These are phyloP conservation scores for Lagenidium sp. DNA, from an alignment of 352 stramenopile genomes.

Conservation along the genomic window DNA sequence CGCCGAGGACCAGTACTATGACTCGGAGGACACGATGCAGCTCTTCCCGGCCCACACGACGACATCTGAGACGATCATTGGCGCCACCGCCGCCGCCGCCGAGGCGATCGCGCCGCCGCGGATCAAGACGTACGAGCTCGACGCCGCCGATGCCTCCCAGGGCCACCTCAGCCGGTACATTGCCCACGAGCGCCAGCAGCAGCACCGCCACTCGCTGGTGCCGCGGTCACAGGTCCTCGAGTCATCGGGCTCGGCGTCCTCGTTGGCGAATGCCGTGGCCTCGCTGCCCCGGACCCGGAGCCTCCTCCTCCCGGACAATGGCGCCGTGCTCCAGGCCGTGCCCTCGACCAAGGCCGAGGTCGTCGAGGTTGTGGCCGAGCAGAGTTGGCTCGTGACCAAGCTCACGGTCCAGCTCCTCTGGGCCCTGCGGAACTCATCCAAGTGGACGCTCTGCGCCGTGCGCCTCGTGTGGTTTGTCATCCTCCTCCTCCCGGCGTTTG, in stretches of 20 bases:
- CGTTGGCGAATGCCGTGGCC: not conserved
- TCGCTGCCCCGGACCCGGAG: constrained; percentile 33
- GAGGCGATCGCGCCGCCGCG: constrained; percentile 20
- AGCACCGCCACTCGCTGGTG: constrained; percentile 9
- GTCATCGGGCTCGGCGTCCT: constrained; percentile 6
- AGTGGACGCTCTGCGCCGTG: constrained; percentile 60
- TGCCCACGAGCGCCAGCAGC: constrained; percentile 23
- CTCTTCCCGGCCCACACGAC: no score
- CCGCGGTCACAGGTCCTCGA: constrained; percentile 5
- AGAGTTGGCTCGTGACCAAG: constrained; percentile 69
- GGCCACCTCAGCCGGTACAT: constrained; percentile 17
- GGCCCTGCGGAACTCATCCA: constrained; percentile 54
- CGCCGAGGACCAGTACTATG: not conserved
- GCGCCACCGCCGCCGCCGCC: not conserved
- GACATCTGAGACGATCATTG: no score
- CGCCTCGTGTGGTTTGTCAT: constrained; percentile 57
- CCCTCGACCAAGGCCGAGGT: constrained; percentile 30
- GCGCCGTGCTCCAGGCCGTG: constrained; percentile 33
- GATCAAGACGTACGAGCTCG: constrained; percentile 26
- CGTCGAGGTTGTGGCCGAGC: constrained; percentile 52
- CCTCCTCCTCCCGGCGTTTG: constrained; percentile 38
- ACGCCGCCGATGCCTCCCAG: constrained; percentile 18
- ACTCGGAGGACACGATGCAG: not conserved
- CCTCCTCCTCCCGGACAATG: constrained; percentile 33
- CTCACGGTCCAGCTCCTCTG: constrained; percentile 57